A percentile compares a stretch with the other conserved stretches of the same genome.
Evolutionary conservation across 2,329 filamentous ascomycete genomes (phyloP).

Genomic region (Pestalotiopsis sp.): DNA sequence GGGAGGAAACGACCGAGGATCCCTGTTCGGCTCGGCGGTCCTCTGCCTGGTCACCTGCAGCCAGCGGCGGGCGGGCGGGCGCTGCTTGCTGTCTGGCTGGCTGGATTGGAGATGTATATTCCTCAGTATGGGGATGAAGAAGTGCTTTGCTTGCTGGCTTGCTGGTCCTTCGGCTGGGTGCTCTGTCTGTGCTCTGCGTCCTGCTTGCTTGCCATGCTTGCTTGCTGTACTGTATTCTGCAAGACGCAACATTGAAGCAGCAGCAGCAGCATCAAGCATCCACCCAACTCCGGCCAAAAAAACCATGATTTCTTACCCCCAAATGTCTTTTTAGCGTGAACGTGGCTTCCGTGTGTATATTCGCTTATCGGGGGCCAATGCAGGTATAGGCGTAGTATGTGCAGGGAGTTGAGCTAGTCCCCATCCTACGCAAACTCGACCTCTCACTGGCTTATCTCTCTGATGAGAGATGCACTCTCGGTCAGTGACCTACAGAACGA

Average conservation of each 20-base stretch:
- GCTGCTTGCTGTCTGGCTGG: background rate
- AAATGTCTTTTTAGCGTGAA: background rate
- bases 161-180: background rate
- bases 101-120: background rate
- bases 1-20: constrained; percentile 18
- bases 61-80: background rate
- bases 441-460: background rate
- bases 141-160: background rate
- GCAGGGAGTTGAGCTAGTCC: background rate
- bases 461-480: background rate
- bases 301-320: background rate
- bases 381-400: background rate
- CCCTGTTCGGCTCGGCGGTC: constrained; percentile 11
- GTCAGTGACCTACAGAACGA: background rate
- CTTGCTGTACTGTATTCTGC: background rate
- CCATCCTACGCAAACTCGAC: background rate
- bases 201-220: background rate
- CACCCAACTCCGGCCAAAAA: background rate
- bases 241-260: background rate
- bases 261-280: background rate
- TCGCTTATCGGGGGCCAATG: background rate
- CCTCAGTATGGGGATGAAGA: background rate
- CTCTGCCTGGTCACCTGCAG: constrained; percentile 16
- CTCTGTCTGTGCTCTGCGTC: background rate
- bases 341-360: background rate